Base-by-base conservation (phyloP, 768 basidiomycete species). In the Hygrophorus russula region DNA sequence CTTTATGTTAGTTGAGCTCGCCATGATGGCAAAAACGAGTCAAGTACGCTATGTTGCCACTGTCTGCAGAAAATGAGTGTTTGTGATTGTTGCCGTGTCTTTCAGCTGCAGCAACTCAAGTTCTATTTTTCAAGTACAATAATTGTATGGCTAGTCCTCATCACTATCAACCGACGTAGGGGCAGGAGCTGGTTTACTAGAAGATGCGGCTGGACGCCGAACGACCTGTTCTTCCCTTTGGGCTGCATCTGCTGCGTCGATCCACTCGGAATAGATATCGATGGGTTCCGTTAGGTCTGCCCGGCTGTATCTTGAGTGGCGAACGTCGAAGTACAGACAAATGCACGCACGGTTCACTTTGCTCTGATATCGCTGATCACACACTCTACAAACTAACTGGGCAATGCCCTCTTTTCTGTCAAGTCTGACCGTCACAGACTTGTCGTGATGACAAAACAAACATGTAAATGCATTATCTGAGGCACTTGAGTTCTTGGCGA, bases 221-320 rank as follows among this genome's bases (percentile, higher is more conserved):
- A 79, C 74, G 18, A 65, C 55, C 3, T 69, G 68, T 13, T 73
- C 74, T 39, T 82, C 77, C 46, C 67, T 73, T 57, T 87, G 81
- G 28, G 85, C 86, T 7, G 82, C 80, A 57, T 89, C 86, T 5
- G 85, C 83, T 39, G 86, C 86, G 57, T 89, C 86, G 49, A 90
- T 87, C 88, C 88, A 91, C 56, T 88, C 85, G 5, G 87, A 88
- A 58, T 89, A 91, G 24, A 91, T 85, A 59, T 91, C 88, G 45
- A 91, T 78, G 12, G 88, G 76, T 51, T 90, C 88, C 1, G 87
- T 88, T 41, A 91, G 68, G 59, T 91, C 88, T 92, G 56, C 11
- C 39, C 13, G 32, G 37, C 34, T 35, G 41, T 11, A 32, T 36
- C 42, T 45, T 46, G 41, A 47, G 39, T 42, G 35, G 49, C 27